phyloP scores from a whole-genome alignment of 106 monocot species.

The Allium sativum region DNA sequence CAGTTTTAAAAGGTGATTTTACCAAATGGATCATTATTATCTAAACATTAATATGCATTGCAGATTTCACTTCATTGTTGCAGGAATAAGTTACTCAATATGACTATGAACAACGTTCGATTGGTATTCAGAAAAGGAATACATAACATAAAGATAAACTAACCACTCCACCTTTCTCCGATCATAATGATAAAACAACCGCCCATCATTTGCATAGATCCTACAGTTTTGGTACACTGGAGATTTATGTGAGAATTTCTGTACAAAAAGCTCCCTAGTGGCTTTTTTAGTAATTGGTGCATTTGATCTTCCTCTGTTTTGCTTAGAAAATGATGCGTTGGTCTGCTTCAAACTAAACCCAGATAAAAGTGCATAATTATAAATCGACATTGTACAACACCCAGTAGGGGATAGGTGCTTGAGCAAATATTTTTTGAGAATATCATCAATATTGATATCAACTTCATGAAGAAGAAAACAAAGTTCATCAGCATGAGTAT shows the following conservation, averaged over 20 bases:
- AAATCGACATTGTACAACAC: constrained; percentile 56
- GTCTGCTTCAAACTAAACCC: constrained; percentile 42
- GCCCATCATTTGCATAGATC: constrained; percentile 90
- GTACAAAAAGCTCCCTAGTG: constrained; percentile 83
- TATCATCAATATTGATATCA: constrained; percentile 29
- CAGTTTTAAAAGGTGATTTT: too few relatives aligned
- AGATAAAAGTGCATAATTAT: constrained; percentile 69
- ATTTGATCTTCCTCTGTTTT: constrained; percentile 32
- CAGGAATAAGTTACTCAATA: too few relatives aligned
- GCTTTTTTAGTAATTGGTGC: constrained; percentile 30
- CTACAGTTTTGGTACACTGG: constrained; percentile 97
- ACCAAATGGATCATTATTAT: too few relatives aligned
- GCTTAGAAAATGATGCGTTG: constrained; percentile 28
- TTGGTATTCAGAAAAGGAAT: too few relatives aligned
- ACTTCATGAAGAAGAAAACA: constrained; percentile 43
- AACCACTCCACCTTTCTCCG: constrained; percentile 90
- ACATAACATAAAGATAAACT: constrained; percentile 3
- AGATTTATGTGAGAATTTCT: constrained; percentile 90
- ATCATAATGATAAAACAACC: constrained; percentile 93
- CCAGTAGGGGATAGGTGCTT: constrained; percentile 26
- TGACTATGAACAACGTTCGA: too few relatives aligned
- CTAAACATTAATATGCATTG: too few relatives aligned
- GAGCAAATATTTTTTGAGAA: constrained; percentile 47
- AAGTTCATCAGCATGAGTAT: constrained; percentile 53
- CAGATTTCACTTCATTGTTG: too few relatives aligned